Base-by-base conservation (phyloP, 352 stramenopile genomes). In the Globisporangium mamillatum region DNA sequence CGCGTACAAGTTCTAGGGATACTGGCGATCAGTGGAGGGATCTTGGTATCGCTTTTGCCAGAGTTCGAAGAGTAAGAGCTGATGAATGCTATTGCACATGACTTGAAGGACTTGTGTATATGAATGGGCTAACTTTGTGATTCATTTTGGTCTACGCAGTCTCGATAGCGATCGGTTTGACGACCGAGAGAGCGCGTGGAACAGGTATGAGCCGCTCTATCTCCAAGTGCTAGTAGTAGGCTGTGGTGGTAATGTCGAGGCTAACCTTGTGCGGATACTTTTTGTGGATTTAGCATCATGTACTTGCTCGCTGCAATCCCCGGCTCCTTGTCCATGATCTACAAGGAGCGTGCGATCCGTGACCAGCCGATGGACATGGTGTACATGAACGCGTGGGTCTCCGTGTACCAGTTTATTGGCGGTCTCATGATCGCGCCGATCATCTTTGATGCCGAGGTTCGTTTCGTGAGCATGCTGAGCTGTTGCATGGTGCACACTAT, bases 361-460 rank as follows among this genome's bases (percentile, higher is more conserved):
- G 77, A 92, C 56, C 86, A 93, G 58, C 89, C 89, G 34, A 91
- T 96, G 81, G 84, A 96, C 64, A 91, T 94, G 76, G 81, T 87
- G 38, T 96, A 96, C 63, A 72, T 96, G 27, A 96, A 96, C 50
- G 88, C 89, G 0, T 96, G 89, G 89, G 87, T 96, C 24, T 81
- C 86, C 1, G 81, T 95, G 4, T 93, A 93, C 66, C 87, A 96
- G 61, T 95, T 96, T 64, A 81, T 96, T 61, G 84, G 78, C 18
- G 89, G 86, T n/a, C 71, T 96, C 53, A 71, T 96, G 57, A 73
- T 88, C 20, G 87, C 89, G 36, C 89, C 89, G 0, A 67, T 96
- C n/a, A 79, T 93, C 25, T 94, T 96, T 61, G 86, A 96, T 61
- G 72, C 86, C 32, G 76, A 88, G 63, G 83, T 91, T 74, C 27